phyloP scores from a whole-genome alignment of 2,329 filamentous ascomycete genomes.

The Davidsoniella neocaledoniae region DNA sequence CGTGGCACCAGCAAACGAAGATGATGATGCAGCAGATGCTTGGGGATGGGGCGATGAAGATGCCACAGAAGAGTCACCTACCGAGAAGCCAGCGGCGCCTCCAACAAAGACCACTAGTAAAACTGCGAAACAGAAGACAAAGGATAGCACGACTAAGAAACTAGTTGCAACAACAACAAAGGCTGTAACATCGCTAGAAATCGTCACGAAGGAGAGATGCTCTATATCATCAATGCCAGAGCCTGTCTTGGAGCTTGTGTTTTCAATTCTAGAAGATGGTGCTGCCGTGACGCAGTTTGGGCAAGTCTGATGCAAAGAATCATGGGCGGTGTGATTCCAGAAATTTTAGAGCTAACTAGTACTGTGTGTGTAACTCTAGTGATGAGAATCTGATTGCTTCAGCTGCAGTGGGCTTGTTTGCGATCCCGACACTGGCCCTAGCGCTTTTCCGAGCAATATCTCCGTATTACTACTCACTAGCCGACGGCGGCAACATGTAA shows the following conservation, averaged over 20 bases:
- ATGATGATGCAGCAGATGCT: conserved; percentile 43
- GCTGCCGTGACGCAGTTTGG: conserved; percentile 38
- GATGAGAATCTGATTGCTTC: conserved; percentile 43
- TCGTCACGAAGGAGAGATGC: conserved; percentile 73
- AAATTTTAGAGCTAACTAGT: conserved; percentile 14
- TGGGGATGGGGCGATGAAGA: conserved; percentile 79
- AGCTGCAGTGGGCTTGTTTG: conserved; percentile 53
- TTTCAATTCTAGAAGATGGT: conserved; percentile 41
- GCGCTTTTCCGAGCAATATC: conserved; percentile 69
- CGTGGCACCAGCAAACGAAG: conserved; percentile 19
- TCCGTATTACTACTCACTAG: conserved; percentile 52
- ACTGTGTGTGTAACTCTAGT: conserved; percentile 14
- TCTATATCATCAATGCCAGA: conserved; percentile 78
- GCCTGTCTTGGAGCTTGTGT: conserved; percentile 52
- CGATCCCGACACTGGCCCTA: conserved; percentile 52
- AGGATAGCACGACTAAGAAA: neutral
- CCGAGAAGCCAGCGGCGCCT: neutral
- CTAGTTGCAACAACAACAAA: conserved; percentile 15
- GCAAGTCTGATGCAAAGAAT: conserved; percentile 19
- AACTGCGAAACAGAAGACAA: neutral
- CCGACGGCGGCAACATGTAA: conserved; percentile 47
- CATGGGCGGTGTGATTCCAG: neutral
- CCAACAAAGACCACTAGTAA: neutral
- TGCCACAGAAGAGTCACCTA: conserved; percentile 16
- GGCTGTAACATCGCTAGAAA: conserved; percentile 33